Conservation (phyloP, 495 filamentous ascomycete species). For the Penicillium diatomitis region DNA sequence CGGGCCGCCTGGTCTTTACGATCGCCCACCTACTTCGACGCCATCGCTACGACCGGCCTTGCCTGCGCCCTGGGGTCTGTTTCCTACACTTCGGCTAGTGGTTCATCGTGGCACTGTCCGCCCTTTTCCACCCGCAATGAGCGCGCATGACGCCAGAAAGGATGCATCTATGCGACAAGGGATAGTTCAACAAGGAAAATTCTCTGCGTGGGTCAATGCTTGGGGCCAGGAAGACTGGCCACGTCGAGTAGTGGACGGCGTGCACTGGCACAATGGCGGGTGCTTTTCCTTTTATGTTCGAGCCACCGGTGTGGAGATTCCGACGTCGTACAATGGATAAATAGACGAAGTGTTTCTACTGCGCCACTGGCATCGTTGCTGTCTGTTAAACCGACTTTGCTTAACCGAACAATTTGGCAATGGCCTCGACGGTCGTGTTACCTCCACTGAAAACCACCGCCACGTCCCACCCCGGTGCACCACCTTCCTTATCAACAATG, state of each 20-base stretch:
- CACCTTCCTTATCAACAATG: slow-evolving; percentile 60
- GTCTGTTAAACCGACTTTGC: background rate
- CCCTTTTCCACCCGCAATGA: slow-evolving; percentile 45
- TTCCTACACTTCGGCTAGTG: slow-evolving; percentile 38
- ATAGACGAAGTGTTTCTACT: background rate
- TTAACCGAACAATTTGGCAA: slow-evolving; percentile 38
- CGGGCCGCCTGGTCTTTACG: slow-evolving; percentile 26
- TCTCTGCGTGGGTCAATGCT: slow-evolving; percentile 37
- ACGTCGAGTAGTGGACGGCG: slow-evolving; percentile 21
- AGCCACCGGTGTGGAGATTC: slow-evolving; percentile 13
- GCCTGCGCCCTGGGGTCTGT: slow-evolving; percentile 38
- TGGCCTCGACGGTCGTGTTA: slow-evolving; percentile 76
- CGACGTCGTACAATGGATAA: slow-evolving; percentile 1
- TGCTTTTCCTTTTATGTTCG: slow-evolving; percentile 22
- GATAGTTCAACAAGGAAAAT: slow-evolving; percentile 30
- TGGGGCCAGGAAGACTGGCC: slow-evolving; percentile 39
- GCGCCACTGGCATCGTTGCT: background rate
- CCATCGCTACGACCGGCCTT: slow-evolving; percentile 34
- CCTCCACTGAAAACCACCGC: slow-evolving; percentile 84
- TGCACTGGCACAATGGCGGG: slow-evolving; percentile 21
- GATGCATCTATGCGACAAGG: slow-evolving; percentile 40
- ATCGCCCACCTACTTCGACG: slow-evolving; percentile 23
- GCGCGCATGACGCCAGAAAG: slow-evolving; percentile 43
- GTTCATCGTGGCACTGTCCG: slow-evolving; percentile 35
- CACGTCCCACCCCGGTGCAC: slow-evolving; percentile 73